Evolutionary conservation across 345 rosid genomes (phyloP), one percentile per base, ranked within the genome.

Genomic region (Salix suchowensis): DNA sequence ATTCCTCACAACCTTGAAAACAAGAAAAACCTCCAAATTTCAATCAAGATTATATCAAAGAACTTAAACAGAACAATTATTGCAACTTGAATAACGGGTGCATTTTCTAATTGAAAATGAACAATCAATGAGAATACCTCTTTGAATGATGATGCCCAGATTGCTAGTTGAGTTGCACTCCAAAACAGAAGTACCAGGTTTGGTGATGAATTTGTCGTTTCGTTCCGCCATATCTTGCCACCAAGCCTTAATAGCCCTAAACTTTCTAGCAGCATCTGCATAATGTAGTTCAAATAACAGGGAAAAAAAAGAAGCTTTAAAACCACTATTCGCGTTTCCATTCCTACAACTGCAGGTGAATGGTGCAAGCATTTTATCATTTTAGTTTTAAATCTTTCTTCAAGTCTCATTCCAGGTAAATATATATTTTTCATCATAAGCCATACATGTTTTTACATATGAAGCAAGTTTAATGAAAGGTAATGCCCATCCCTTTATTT

Each of bases 161-260:
- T 80, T 84, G 46, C 77, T 79, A 65, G 78, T 72, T 83, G 83
- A 78, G 34, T 65, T 37, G 82, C 55, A 58, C 76, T 79, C 81
- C 67, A 70, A 77, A 77, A 80, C 71, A 73, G 86, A 74, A 77
- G 46, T 65, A 72, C 55, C 72, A 79, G 87, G 68, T 82, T 83
- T 86, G 55, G 78, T 73, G 75, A 74, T 81, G 78, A 84, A 71
- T 48, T 19, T 84, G 64, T 76, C 82, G 80, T 84, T 90, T 77
- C 77, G 80, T 80, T 81, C 92, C 48, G 93, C 90, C 97, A 93
- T 91, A 67, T 87, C 89, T 84, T 78, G 96, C 98, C 98, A 95
- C 98, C 98, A 93, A 74, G 96, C 88, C 81, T 88, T 92, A 73
- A 95, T 88, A 48, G 93, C 93, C 79, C 84, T 89, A 83, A 93